Evolutionary conservation across 2,329 filamentous ascomycete species (phyloP).

Genomic region (Claviceps sp.): DNA sequence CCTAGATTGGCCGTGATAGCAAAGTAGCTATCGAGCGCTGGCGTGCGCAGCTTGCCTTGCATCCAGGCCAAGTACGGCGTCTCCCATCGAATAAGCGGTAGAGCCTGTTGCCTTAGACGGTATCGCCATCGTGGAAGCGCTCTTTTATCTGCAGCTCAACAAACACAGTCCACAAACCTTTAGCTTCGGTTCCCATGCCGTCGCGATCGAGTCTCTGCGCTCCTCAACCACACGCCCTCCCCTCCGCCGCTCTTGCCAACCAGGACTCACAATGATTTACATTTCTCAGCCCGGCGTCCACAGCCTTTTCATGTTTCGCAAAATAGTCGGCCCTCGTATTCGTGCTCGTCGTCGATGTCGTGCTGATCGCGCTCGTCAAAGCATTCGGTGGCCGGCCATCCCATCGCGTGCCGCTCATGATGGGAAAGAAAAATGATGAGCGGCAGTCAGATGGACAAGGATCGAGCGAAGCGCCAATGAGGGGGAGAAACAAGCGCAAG

Average conservation of each 20-base stretch:
- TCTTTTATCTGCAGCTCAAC: slow-evolving; percentile 50
- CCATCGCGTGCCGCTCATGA: slow-evolving; percentile 20
- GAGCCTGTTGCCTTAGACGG: slow-evolving; percentile 60
- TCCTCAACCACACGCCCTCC: neutral
- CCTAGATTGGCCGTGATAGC: slow-evolving; percentile 91
- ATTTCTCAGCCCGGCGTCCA: slow-evolving; percentile 67
- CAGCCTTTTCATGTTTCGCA: slow-evolving; percentile 15
- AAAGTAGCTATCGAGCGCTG: slow-evolving; percentile 88
- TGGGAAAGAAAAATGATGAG: slow-evolving; percentile 2
- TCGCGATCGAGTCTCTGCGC: neutral
- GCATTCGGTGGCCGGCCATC: slow-evolving; percentile 17
- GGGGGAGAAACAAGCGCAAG: neutral
- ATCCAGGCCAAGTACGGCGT: slow-evolving; percentile 85
- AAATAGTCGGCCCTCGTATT: neutral
- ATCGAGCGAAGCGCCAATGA: neutral
- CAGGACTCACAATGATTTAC: slow-evolving; percentile 55
- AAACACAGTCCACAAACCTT: neutral
- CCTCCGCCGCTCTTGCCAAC: no score
- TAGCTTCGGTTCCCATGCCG: slow-evolving; percentile 2
- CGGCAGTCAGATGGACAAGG: neutral
- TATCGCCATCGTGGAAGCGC: slow-evolving; percentile 85
- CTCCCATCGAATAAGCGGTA: slow-evolving; percentile 86
- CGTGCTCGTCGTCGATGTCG: neutral
- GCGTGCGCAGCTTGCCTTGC: slow-evolving; percentile 68
- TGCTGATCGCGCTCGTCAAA: neutral